A percentile compares a stretch with the other conserved stretches of the same genome.
These are phyloP conservation scores for Giardia muris DNA, from an alignment of 208 protist species.

Conservation along the genomic window DNA sequence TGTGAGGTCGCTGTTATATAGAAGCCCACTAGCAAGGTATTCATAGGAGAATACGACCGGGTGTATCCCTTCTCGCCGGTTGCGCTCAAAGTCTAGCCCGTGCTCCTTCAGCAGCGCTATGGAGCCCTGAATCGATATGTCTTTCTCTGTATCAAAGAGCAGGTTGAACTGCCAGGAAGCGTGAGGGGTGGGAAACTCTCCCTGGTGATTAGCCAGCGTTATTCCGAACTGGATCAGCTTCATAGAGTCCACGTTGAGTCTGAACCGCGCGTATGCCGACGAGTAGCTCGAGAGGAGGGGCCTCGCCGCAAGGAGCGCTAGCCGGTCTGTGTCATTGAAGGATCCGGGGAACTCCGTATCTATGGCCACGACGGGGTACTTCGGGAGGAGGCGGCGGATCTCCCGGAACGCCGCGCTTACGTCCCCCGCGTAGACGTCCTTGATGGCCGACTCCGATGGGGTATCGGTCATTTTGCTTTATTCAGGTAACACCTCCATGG, in stretches of 20 bases:
- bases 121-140: not conserved
- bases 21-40: not conserved
- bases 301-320: not conserved
- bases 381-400: not conserved
- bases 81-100: not conserved
- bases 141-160: not conserved
- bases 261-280: not conserved
- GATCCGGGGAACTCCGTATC: not conserved
- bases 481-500: not conserved
- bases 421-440: not conserved
- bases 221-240: not conserved
- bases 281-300: not conserved
- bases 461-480: not conserved
- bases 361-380: not conserved
- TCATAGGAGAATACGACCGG: not conserved
- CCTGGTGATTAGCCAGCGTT: not conserved
- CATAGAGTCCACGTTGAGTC: not conserved
- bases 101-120: not conserved
- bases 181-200: not conserved
- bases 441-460: not conserved
- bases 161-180: not conserved
- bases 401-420: not conserved
- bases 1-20: not conserved
- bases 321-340: not conserved
- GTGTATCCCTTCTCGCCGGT: not conserved